phyloP scores from a whole-genome alignment of 805 yeast genomes.

The Myxozyma neotropica region DNA sequence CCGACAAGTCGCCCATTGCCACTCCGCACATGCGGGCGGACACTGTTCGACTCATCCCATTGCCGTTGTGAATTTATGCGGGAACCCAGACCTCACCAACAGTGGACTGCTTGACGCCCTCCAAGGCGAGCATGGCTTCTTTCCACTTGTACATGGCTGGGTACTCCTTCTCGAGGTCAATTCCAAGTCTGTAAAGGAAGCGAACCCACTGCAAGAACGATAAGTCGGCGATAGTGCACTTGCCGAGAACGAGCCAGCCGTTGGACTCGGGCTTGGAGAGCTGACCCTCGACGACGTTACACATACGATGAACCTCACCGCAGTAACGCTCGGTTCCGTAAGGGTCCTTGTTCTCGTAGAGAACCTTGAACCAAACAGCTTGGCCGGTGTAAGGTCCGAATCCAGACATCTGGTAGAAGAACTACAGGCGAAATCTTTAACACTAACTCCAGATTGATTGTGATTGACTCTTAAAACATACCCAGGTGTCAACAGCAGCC shows the following conservation, averaged over 20 bases:
- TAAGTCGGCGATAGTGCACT: conserved; percentile 74
- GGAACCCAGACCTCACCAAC: conserved; percentile 33
- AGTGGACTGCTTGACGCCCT: conserved; percentile 56
- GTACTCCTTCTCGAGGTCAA: conserved; percentile 76
- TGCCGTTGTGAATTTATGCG: neutral
- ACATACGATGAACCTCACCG: conserved; percentile 85
- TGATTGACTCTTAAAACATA: neutral
- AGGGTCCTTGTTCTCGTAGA: conserved; percentile 76
- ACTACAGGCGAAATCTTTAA: conserved; percentile 6
- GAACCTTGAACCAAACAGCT: conserved; percentile 82
- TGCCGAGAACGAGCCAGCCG: conserved; percentile 86
- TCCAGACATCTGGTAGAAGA: conserved; percentile 33
- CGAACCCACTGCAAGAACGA: conserved; percentile 93
- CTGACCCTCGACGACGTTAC: conserved; percentile 84
- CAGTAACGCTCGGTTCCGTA: conserved; percentile 83
- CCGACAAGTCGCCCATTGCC: too few species aligned
- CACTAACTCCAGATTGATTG: neutral
- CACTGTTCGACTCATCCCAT: too few species aligned
- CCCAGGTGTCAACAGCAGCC: conserved; percentile 35
- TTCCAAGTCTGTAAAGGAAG: conserved; percentile 83
- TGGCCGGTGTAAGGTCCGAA: conserved; percentile 58
- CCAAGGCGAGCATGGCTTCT: conserved; percentile 87
- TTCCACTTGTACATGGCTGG: conserved; percentile 90
- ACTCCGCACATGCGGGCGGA: too few species aligned
- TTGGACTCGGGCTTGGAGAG: conserved; percentile 82